Base-by-base conservation (phyloP, 768 basidiomycete genomes). In the Leucogyrophana mollusca region DNA sequence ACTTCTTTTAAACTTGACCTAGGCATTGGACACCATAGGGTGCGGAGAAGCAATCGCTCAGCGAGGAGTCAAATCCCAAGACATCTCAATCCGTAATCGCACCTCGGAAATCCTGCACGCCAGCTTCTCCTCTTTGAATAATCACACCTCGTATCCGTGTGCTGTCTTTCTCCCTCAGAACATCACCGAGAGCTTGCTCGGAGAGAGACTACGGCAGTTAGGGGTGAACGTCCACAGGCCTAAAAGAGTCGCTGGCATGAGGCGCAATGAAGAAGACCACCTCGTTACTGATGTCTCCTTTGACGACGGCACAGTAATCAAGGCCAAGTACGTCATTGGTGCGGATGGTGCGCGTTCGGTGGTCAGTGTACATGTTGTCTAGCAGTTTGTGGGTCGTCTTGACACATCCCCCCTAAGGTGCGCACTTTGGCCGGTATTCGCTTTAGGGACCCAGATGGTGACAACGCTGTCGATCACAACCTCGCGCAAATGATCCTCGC, bases 321-420 rank as follows among this genome's bases (percentile, higher is more conserved):
- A 58, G 3, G 58, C 78, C 13, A 68, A 66, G 24, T 78, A 77
- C 55, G 70, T 79, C 4, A 53, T 80, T 23, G 78, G 74, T 16
- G 77, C 78, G 4, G 79, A 82, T 53, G 78, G 79, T 4, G 61
- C 75, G 3, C 67, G 57, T 46, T 80, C 78, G 1, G 53, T 57
- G 25, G 79, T 78, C 53, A 40, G 67, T 56, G n/a, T n/a, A n/a
- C 10, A n/a, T 45, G 40, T 18, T 24, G 14, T n/a, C 9, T 9
- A 37, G 27, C 37, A 30, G 21, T 40, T 35, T n/a, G n/a, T n/a
- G n/a, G n/a, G n/a, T n/a, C n/a, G n/a, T n/a, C n/a, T n/a, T n/a
- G 40, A n/a, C n/a, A n/a, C n/a, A n/a, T n/a, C n/a, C n/a, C n/a
- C n/a, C n/a, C n/a, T n/a, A n/a, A 80, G 78, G 56, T 79, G 20